Conservation (phyloP, 1,284 basidiomycete species). For the Sporisorium iseilematis-ciliati region DNA sequence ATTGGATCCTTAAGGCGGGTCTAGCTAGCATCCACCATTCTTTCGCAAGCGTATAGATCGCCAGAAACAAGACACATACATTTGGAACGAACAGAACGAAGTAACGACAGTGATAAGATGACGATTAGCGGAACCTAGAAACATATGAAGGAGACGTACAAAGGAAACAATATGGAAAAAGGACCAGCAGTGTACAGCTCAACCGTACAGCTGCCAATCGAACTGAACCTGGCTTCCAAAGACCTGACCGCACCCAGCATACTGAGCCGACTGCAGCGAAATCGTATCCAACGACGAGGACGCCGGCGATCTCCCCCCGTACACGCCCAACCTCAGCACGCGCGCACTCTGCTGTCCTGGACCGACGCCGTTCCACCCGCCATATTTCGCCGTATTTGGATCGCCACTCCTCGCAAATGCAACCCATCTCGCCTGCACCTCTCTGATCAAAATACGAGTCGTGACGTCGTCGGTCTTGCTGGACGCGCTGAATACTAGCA, state of each 20-base stretch:
- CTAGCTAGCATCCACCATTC: too few species aligned
- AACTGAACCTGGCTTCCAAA: conserved; percentile 49
- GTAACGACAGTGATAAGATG: too few species aligned
- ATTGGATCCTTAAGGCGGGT: too few species aligned
- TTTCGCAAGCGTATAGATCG: too few species aligned
- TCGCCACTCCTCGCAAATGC: conserved; percentile 42
- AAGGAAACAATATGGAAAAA: too few species aligned
- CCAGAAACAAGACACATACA: too few species aligned
- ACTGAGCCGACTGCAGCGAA: conserved; percentile 27
- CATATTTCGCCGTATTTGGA: conserved; percentile 38
- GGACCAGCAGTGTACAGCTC: conserved; percentile 4
- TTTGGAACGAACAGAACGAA: too few species aligned
- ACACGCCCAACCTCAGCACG: conserved; percentile 36
- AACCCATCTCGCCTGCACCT: conserved; percentile 52
- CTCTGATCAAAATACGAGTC: conserved; percentile 8
- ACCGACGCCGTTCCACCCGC: conserved; percentile 29
- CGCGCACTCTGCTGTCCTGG: conserved; percentile 6
- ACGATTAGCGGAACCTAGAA: too few species aligned
- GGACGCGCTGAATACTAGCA: conserved; percentile 43
- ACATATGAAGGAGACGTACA: too few species aligned
- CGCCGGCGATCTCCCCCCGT: not conserved
- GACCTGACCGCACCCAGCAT: conserved; percentile 34
- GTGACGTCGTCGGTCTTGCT: conserved; percentile 13
- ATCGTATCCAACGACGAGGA: conserved; percentile 20
- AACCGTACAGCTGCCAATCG: conserved; percentile 62